phyloP scores from a whole-genome alignment of 495 filamentous ascomycete species.

The Daldinia vernicosa region DNA sequence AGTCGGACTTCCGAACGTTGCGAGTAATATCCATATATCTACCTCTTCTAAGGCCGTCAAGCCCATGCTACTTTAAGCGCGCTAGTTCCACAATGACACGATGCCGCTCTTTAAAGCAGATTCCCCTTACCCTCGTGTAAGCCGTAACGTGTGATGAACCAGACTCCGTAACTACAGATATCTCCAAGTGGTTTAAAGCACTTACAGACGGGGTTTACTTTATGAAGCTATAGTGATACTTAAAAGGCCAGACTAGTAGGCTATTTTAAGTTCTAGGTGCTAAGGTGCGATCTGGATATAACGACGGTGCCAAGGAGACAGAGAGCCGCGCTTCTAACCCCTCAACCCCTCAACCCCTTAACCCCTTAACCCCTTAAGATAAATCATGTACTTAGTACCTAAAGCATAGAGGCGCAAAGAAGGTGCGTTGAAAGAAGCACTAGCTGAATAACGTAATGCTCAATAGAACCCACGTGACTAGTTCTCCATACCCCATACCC shows the following conservation, averaged over 20 bases:
- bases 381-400: neutral
- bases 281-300: neutral
- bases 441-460: neutral
- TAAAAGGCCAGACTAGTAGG: neutral
- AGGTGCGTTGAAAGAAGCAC: neutral
- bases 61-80: neutral
- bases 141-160: conserved; percentile 11
- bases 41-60: neutral
- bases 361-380: conserved; percentile 3
- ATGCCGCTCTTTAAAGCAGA: neutral
- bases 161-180: neutral
- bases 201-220: neutral
- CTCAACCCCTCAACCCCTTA: too few species aligned
- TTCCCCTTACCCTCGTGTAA: neutral
- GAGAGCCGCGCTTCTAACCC: neutral
- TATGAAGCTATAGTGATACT: neutral
- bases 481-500: neutral
- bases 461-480: neutral
- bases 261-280: neutral
- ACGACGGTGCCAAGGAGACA: neutral
- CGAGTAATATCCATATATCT: neutral
- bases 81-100: neutral
- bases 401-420: neutral
- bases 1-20: neutral
- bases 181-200: neutral